A percentile compares a stretch with the other conserved stretches of the same genome.
Conservation (phyloP, 805 yeast genomes). For the Peterozyma toletana region DNA sequence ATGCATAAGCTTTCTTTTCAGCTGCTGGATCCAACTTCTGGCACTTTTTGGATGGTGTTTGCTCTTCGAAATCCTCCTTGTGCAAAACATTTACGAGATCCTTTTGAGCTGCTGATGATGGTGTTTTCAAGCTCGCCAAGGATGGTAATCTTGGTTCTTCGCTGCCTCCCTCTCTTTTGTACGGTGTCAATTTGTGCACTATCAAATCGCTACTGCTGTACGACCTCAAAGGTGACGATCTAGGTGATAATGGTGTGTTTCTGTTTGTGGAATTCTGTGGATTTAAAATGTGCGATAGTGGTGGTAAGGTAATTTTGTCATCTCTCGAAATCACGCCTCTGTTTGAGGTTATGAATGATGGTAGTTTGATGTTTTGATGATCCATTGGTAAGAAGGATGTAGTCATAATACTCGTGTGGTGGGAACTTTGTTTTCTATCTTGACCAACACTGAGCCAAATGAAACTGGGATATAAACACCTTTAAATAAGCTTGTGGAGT, state of each 20-base stretch:
- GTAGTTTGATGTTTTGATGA: too few relatives aligned
- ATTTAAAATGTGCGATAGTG: neutral
- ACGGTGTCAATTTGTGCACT: neutral
- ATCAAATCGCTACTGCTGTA: neutral
- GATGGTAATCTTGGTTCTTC: neutral
- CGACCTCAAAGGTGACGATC: neutral
- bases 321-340: neutral
- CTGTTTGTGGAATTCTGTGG: neutral
- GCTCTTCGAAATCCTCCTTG: neutral
- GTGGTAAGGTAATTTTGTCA: neutral
- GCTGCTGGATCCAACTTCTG: neutral
- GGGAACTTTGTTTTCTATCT: too few relatives aligned
- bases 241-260: neutral
- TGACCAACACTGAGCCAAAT: too few relatives aligned
- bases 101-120: neutral
- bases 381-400: too few relatives aligned
- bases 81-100: neutral
- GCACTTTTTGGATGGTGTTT: neutral
- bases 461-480: too few relatives aligned
- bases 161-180: too few relatives aligned
- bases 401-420: too few relatives aligned
- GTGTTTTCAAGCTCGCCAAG: neutral
- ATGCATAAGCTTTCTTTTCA: constrained; percentile 53
- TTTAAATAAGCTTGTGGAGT: too few relatives aligned
- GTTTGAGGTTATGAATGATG: too few relatives aligned